Percentiles rank a stretch among this genome's conserved stretches.
Evolutionary conservation across 225 moss, liverwort and hornwort species (phyloP).

Genomic region (Antitrichia curtipendula): DNA sequence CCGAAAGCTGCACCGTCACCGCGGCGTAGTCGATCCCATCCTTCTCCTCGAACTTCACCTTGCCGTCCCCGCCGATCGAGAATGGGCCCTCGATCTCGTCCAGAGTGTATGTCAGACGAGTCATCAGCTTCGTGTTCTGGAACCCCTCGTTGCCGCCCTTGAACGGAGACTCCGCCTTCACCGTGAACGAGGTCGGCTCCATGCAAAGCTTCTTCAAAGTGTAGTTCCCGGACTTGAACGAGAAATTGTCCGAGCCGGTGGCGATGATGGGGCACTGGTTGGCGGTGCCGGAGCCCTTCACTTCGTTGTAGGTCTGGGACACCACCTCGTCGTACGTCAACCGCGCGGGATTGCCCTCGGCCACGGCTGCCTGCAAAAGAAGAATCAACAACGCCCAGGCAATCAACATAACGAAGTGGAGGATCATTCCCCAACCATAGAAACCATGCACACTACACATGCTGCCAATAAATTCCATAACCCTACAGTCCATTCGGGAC

Average conservation of each 20-base stretch:
- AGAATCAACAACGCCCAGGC: not conserved
- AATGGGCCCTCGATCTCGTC: slow-evolving; percentile 67
- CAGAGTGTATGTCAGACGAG: slow-evolving; percentile 71
- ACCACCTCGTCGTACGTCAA: slow-evolving; percentile 50
- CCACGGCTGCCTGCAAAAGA: not conserved
- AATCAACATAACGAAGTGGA: not conserved
- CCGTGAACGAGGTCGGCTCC: slow-evolving; percentile 82
- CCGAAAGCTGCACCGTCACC: slow-evolving; percentile 78
- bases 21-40: slow-evolving; percentile 89
- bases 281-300: slow-evolving; percentile 71
- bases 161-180: slow-evolving; percentile 63
- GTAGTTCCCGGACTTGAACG: slow-evolving; percentile 46
- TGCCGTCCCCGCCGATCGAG: slow-evolving; percentile 24
- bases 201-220: slow-evolving; percentile 60
- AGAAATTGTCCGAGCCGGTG: slow-evolving; percentile 17
- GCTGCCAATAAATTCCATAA: not conserved
- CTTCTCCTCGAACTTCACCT: slow-evolving; percentile 54
- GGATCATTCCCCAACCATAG: too few species aligned
- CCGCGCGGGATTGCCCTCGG: slow-evolving; percentile 47
- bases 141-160: slow-evolving; percentile 53
- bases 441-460: not conserved
- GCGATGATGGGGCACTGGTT: slow-evolving; percentile 76
- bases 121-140: slow-evolving; percentile 78
- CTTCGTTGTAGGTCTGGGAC: slow-evolving; percentile 29
- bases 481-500: not conserved